A percentile compares a stretch with the other conserved stretches of the same genome.
These are phyloP conservation scores for Cladosporium austrohemisphaericum DNA, from an alignment of 2,329 filamentous ascomycete genomes.

Conservation along the genomic window DNA sequence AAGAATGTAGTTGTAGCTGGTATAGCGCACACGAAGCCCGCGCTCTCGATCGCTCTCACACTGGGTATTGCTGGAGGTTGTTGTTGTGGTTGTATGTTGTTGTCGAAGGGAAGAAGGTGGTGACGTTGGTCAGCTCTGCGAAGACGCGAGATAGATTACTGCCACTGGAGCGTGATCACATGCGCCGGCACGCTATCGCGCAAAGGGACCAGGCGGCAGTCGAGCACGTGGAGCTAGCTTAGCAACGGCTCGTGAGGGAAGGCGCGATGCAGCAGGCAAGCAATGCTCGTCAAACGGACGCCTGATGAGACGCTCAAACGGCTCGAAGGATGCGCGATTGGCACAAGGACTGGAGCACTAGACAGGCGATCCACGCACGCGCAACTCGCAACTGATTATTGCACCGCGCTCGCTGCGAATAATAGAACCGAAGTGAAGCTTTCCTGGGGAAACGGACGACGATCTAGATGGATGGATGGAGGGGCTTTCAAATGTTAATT, in stretches of 20 bases:
- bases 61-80: not conserved
- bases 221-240: constrained; percentile 12
- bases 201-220: constrained; percentile 8
- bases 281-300: not conserved
- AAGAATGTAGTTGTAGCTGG: constrained; percentile 16
- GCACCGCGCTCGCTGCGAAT: no score
- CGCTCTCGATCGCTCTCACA: not conserved
- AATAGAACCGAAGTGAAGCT: not conserved
- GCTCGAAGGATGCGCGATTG: constrained; percentile 12
- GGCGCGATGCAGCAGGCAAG: not conserved
- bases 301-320: constrained; percentile 11
- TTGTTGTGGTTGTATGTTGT: not conserved
- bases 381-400: not conserved
- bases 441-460: not conserved
- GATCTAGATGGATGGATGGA: constrained; percentile 8
- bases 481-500: constrained; percentile 9
- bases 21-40: not conserved
- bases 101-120: constrained; percentile 1
- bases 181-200: constrained; percentile 16
- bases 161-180: constrained; percentile 12
- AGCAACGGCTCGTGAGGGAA: constrained; percentile 8
- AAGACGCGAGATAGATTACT: constrained; percentile 9
- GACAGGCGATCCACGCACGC: constrained; percentile 1
- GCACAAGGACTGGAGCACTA: constrained; percentile 8
- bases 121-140: constrained; percentile 8